Percentiles rank a stretch among this genome's conserved stretches.
These are phyloP conservation scores for Narthecium ossifragum DNA, from an alignment of 106 monocot species.

Conservation along the genomic window DNA sequence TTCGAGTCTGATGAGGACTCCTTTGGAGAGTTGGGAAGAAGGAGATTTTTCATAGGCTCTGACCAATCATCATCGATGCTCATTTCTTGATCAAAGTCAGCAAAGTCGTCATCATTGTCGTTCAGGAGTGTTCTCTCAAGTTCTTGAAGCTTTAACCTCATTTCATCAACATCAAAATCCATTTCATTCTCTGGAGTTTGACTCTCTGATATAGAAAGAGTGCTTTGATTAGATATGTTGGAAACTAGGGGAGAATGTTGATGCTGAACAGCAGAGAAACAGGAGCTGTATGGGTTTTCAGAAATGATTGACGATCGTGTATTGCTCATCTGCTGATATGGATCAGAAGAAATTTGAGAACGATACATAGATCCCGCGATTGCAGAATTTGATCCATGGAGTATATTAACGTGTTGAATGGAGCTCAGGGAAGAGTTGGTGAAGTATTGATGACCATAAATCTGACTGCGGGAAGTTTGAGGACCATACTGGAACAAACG, in stretches of 20 bases:
- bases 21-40: constrained; percentile 53
- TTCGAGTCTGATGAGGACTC: constrained; percentile 78
- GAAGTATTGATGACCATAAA: constrained; percentile 29
- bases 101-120: constrained; percentile 50
- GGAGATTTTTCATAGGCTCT: constrained; percentile 53
- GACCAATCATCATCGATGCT: constrained; percentile 63
- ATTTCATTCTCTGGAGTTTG: constrained; percentile 44
- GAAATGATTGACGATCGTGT: constrained; percentile 26
- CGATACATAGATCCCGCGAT: constrained; percentile 16
- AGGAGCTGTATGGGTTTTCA: constrained; percentile 42
- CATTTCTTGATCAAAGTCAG: constrained; percentile 28
- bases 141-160: constrained; percentile 81
- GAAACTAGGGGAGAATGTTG: constrained; percentile 34
- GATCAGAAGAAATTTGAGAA: constrained; percentile 32
- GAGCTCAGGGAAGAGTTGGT: constrained; percentile 15
- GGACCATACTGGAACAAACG: constrained; percentile 30
- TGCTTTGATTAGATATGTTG: constrained; percentile 47
- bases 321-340: constrained; percentile 30
- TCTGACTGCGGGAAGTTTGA: constrained; percentile 28
- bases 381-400: constrained; percentile 12
- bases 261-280: constrained; percentile 24
- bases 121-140: constrained; percentile 68
- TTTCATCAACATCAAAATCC: constrained; percentile 63
- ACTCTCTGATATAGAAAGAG: constrained; percentile 43
- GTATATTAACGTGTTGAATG: constrained; percentile 7